Conservation (phyloP, 306 rosid genomes). For the Sophora flavescens region DNA sequence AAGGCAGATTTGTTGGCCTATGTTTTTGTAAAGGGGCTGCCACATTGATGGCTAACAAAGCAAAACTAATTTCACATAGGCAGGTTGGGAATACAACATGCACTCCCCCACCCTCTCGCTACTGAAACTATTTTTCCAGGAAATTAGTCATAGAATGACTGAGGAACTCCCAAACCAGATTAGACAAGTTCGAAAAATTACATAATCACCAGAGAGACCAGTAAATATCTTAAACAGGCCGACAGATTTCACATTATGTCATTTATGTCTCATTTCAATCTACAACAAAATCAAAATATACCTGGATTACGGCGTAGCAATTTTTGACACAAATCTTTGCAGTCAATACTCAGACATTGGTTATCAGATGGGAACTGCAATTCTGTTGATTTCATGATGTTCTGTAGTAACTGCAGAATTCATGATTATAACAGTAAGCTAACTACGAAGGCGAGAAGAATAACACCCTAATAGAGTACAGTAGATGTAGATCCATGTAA, state of each 20-base stretch:
- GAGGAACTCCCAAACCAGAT: constrained; percentile 21
- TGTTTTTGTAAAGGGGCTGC: constrained; percentile 25
- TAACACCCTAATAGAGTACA: too few species aligned
- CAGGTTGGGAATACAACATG: constrained; percentile 37
- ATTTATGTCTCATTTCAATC: constrained; percentile 37
- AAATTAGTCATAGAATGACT: constrained; percentile 28
- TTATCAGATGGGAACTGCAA: constrained; percentile 76
- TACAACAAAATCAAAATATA: constrained; percentile 49
- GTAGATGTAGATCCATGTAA: too few species aligned
- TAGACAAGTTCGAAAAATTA: constrained; percentile 17
- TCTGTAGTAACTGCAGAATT: constrained; percentile 87
- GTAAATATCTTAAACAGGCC: constrained; percentile 34
- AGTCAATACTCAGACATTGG: constrained; percentile 70
- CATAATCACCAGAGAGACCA: constrained; percentile 24
- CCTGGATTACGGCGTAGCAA: constrained; percentile 97
- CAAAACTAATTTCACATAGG: constrained; percentile 35
- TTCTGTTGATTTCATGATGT: constrained; percentile 89
- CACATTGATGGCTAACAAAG: constrained; percentile 35
- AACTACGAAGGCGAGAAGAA: constrained; percentile 37
- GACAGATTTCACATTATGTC: constrained; percentile 13
- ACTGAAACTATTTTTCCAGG: constrained; percentile 36
- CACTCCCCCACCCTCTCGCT: constrained; percentile 19
- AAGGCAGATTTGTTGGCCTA: constrained; percentile 43
- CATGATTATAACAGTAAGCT: constrained; percentile 35
- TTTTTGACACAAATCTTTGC: constrained; percentile 93